phyloP scores from a whole-genome alignment of 2,329 filamentous ascomycete genomes.

The Pyrenophora graminea region DNA sequence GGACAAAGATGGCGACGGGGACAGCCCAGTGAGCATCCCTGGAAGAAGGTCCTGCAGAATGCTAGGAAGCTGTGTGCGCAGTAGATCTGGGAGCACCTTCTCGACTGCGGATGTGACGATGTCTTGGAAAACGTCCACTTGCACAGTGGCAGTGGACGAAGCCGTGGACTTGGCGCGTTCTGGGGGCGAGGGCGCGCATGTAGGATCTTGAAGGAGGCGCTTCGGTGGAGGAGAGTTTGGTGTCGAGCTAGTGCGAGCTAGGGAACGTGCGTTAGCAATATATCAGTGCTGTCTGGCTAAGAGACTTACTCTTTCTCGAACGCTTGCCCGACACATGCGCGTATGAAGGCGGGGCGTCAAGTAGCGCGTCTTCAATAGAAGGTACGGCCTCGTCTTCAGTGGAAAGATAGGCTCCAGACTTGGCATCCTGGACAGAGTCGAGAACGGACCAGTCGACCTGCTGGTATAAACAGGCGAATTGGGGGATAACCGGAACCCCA shows the following conservation, averaged over 20 bases:
- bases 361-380: background rate
- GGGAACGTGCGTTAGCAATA: too few relatives aligned
- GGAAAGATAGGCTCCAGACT: background rate
- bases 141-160: slow-evolving; percentile 4
- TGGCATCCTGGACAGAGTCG: background rate
- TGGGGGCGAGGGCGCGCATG: background rate
- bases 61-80: slow-evolving; percentile 1
- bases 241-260: slow-evolving; percentile 4
- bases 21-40: slow-evolving; percentile 1
- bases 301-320: background rate
- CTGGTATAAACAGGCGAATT: slow-evolving; percentile 3
- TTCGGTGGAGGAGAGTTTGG: slow-evolving; percentile 7
- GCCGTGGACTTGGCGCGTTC: slow-evolving; percentile 1
- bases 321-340: slow-evolving; percentile 5
- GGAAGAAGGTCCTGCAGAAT: slow-evolving; percentile 2
- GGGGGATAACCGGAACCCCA: background rate
- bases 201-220: slow-evolving; percentile 2
- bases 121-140: slow-evolving; percentile 7
- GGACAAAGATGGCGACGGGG: background rate
- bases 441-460: slow-evolving; percentile 5
- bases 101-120: slow-evolving; percentile 3
- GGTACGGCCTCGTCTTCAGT: too few relatives aligned
- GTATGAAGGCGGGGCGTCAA: slow-evolving; percentile 8
- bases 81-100: slow-evolving; percentile 3
- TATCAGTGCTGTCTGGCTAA: too few relatives aligned